These are phyloP conservation scores for Bullera alba DNA, from an alignment of 768 basidiomycete genomes.

Conservation along the genomic window DNA sequence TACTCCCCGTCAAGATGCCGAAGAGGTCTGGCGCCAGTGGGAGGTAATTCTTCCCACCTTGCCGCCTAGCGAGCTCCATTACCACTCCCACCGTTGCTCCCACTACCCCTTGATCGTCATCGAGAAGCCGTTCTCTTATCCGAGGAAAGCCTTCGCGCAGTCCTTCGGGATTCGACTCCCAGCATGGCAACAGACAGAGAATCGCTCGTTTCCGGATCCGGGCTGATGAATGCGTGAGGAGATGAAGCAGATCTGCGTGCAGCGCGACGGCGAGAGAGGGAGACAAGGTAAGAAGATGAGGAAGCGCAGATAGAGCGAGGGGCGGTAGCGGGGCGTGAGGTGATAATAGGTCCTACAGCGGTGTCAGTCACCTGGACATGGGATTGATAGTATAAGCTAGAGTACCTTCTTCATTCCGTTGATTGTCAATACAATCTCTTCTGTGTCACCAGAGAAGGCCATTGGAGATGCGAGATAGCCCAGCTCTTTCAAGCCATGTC, in stretches of 20 bases:
- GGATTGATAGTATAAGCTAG: neutral
- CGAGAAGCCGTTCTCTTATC: conserved; percentile 54
- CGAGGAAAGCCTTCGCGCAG: conserved; percentile 60
- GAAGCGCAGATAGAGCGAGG: conserved; percentile 42
- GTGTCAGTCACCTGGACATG: neutral
- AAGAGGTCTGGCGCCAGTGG: conserved; percentile 86
- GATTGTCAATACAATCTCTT: conserved; percentile 94
- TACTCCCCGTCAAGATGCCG: conserved; percentile 81
- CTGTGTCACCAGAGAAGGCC: conserved; percentile 88
- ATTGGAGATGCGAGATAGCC: conserved; percentile 91
- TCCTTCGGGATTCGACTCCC: conserved; percentile 75
- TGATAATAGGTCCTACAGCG: conserved; percentile 29
- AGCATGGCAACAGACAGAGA: conserved; percentile 70
- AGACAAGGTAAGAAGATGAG: conserved; percentile 31
- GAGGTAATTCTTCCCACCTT: conserved; percentile 70
- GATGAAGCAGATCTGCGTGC: conserved; percentile 75
- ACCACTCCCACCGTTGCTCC: conserved; percentile 88
- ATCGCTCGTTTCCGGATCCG: conserved; percentile 81
- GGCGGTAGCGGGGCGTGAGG: conserved; percentile 33
- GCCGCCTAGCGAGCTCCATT: conserved; percentile 75
- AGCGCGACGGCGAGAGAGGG: conserved; percentile 58
- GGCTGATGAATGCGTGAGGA: conserved; percentile 27
- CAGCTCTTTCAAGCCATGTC: conserved; percentile 50
- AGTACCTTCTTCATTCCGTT: conserved; percentile 54
- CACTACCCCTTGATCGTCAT: conserved; percentile 68